Evolutionary conservation across 2,329 filamentous ascomycete species (phyloP).

Genomic region (Drechslerella coelobrocha): DNA sequence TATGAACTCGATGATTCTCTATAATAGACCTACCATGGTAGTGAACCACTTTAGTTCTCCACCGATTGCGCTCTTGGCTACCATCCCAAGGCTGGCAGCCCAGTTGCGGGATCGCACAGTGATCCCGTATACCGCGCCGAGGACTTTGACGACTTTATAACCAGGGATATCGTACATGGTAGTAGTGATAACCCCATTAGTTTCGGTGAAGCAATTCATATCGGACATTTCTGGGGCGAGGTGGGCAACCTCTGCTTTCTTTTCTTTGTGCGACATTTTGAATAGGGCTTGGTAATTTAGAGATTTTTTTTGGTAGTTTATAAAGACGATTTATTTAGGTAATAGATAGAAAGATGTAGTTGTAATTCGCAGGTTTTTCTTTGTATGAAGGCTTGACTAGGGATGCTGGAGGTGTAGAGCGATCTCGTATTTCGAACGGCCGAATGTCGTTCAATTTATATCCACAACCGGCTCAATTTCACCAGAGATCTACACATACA

Average conservation of each 20-base stretch:
- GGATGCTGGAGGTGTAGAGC: no score
- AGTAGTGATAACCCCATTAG: slow-evolving; percentile 67
- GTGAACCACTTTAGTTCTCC: slow-evolving; percentile 69
- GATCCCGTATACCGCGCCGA: slow-evolving; percentile 67
- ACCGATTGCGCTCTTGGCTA: slow-evolving; percentile 66
- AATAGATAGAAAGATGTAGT: no score
- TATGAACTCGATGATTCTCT: slow-evolving; percentile 1
- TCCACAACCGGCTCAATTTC: no score
- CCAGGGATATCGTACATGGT: slow-evolving; percentile 71
- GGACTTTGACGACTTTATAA: slow-evolving; percentile 66
- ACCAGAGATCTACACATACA: no score
- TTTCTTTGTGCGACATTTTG: slow-evolving; percentile 9
- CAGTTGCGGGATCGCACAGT: slow-evolving; percentile 68
- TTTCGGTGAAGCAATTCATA: slow-evolving; percentile 66
- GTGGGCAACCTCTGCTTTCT: slow-evolving; percentile 12
- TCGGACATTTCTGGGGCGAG: slow-evolving; percentile 46
- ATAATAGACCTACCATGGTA: slow-evolving; percentile 58
- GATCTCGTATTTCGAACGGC: no score
- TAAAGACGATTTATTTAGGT: no score
- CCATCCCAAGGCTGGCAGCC: slow-evolving; percentile 66
- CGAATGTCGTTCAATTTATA: no score
- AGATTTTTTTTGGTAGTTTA: background rate
- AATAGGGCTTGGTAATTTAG: no score
- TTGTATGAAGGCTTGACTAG: no score
- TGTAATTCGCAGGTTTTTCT: no score